Evolutionary conservation across 2,329 filamentous ascomycete species (phyloP), one percentile per base, ranked within the genome.

Genomic region (Stachybotrys chartarum): DNA sequence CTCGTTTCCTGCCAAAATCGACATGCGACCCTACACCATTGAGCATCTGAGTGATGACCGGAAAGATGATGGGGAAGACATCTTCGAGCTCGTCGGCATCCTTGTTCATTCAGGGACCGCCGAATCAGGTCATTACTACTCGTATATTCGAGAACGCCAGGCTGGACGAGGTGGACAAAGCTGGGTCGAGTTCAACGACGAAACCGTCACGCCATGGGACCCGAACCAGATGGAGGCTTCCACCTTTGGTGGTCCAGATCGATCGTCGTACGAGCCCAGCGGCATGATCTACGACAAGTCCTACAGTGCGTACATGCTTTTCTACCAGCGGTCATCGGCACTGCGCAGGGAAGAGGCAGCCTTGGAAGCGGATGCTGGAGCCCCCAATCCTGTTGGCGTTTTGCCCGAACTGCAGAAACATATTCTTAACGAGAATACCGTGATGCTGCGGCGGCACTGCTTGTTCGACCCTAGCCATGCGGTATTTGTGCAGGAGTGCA

Each of bases 101-200:
- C 83, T 99, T 17, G 91, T 99, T 1, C 94, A 99, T 68, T 88
- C 89, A 14, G 94, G 94, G 16, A 96, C 89, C 3, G 91, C 93
- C 12, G 91, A 97, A 66, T 93, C 91, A 31, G 94, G 94, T 0
- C 94, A 99, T 69, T 99, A 99, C 72, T 97, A 97, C 72, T 97
- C 93, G 0, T 97, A 91, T 68, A 91, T 95, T 59, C 88, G 91
- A 54, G 88, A 96, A 68, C 82, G 91, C 17, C 84, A 90, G 18
- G 77, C 74, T 16, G 72, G 78, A 18, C 69, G 69, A 14, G 68
- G 73, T 39, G 68, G 68, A 5, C 74, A 75, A 11, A 73, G 75
- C 6, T 99, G 94, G 94, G 80, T 96, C 10, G 90, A 96, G 66
- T 97, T 97, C 71, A 97, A 99, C 63, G 94, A 99, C 68, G 86